Conservation (phyloP, 768 basidiomycete genomes). For the Trametopsis cervina region DNA sequence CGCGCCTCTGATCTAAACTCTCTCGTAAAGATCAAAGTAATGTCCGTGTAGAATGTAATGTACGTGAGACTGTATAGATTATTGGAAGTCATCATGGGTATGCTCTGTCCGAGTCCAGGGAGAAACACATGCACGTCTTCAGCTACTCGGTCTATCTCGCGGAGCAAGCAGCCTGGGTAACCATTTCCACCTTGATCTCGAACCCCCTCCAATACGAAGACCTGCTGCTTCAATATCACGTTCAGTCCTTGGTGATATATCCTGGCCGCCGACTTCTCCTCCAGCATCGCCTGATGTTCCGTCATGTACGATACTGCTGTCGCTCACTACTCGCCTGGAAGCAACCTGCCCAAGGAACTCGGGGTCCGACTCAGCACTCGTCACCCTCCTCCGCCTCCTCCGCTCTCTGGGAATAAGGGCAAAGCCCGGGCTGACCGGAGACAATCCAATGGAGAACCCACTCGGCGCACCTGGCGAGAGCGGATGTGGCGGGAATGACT, state of each 20-base stretch:
- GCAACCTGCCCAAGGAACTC: neutral
- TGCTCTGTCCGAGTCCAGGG: too few species aligned
- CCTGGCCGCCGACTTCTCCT: constrained; percentile 1
- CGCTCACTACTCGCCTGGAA: constrained; percentile 6
- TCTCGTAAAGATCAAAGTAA: too few species aligned
- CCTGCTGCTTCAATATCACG: neutral
- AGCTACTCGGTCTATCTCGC: neutral
- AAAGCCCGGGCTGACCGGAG: constrained; percentile 74
- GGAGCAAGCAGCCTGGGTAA: neutral
- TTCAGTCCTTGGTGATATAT: neutral
- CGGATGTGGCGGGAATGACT: constrained; percentile 8
- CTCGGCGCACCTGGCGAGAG: constrained; percentile 20
- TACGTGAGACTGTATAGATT: too few species aligned
- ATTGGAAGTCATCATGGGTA: too few species aligned
- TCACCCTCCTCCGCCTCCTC: constrained; percentile 33
- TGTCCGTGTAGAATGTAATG: too few species aligned
- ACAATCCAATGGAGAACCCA: constrained; percentile 72
- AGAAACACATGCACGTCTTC: too few species aligned
- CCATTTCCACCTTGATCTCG: constrained; percentile 5
- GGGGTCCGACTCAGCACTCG: constrained; percentile 1
- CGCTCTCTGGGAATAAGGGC: constrained; percentile 52
- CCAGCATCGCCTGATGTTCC: neutral
- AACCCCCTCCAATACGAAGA: neutral
- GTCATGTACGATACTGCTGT: neutral
- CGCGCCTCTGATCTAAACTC: too few species aligned